Percentiles rank a stretch among this genome's conserved stretches.
Evolutionary conservation across 2,329 filamentous ascomycete genomes (phyloP).

Genomic region (Malbranchea zuffiana): DNA sequence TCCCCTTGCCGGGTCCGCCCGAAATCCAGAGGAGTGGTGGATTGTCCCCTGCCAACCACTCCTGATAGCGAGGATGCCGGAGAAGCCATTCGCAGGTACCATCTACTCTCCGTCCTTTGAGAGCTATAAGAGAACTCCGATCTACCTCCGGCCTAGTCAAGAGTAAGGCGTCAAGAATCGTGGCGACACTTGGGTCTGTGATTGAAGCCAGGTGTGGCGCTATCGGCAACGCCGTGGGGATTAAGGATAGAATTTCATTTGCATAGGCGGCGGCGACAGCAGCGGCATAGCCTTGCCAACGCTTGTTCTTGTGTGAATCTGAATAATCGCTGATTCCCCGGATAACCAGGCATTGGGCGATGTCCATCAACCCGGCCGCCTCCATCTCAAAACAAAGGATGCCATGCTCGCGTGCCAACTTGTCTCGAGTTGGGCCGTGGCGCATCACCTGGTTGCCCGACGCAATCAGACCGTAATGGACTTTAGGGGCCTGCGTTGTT

Average conservation of each 20-base stretch:
- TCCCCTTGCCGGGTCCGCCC: conserved; percentile 21
- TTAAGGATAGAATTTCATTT: conserved; percentile 13
- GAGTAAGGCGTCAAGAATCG: conserved; percentile 17
- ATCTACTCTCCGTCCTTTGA: conserved; percentile 17
- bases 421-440: neutral
- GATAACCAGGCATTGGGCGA: conserved; percentile 15
- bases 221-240: too few relatives aligned
- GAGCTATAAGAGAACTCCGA: conserved; percentile 17
- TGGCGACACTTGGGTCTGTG: conserved; percentile 14
- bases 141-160: conserved; percentile 19
- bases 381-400: conserved; percentile 15
- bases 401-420: neutral
- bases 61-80: conserved; percentile 14
- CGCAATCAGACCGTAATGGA: conserved; percentile 5
- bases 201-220: too few relatives aligned
- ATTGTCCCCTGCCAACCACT: conserved; percentile 13
- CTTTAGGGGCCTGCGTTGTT: neutral
- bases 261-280: conserved; percentile 16
- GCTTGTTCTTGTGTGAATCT: conserved; percentile 16
- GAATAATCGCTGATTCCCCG: conserved; percentile 18
- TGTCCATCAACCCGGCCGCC: conserved; percentile 12
- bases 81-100: conserved; percentile 20
- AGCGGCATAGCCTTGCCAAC: conserved; percentile 18
- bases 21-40: conserved; percentile 19
- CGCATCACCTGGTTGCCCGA: neutral